Evolutionary conservation across 176 grass and related monocot species (phyloP).

Genomic region (Musa acuminata): DNA sequence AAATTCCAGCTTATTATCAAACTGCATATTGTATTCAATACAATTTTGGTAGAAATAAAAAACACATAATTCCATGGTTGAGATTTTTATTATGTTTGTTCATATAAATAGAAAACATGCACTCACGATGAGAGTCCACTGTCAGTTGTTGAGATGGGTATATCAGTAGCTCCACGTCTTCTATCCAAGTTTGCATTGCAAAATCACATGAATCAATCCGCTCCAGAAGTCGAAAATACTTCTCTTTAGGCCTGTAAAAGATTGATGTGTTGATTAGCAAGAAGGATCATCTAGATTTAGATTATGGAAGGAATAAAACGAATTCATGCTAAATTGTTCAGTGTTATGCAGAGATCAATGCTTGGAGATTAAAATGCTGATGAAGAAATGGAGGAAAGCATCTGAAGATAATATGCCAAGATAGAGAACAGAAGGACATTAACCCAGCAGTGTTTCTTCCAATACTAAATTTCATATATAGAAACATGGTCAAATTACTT

Average conservation of each 20-base stretch:
- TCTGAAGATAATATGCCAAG: neutral
- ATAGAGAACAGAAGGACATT: neutral
- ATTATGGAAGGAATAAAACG: no score
- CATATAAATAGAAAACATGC: constrained; percentile 4
- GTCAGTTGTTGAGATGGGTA: constrained; percentile 60
- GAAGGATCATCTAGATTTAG: neutral
- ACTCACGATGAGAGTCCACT: constrained; percentile 52
- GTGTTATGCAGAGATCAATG: neutral
- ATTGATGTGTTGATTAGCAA: constrained; percentile 2
- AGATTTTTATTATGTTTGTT: no score
- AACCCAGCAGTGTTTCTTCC: neutral
- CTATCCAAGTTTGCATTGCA: constrained; percentile 37
- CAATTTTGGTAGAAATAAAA: neutral
- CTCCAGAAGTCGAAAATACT: constrained; percentile 43
- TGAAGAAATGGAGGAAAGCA: neutral
- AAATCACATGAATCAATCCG: constrained; percentile 30
- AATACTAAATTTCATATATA: neutral
- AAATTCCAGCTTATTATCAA: no score
- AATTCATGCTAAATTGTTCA: neutral
- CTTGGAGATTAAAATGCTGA: neutral
- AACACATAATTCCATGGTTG: neutral
- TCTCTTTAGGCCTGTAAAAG: constrained; percentile 35
- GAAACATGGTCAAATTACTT: neutral
- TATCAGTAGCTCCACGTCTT: constrained; percentile 31
- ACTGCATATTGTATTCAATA: no score